Base-by-base conservation (phyloP, 371 early-diverging fungal species). In the Mucor saturninus region DNA sequence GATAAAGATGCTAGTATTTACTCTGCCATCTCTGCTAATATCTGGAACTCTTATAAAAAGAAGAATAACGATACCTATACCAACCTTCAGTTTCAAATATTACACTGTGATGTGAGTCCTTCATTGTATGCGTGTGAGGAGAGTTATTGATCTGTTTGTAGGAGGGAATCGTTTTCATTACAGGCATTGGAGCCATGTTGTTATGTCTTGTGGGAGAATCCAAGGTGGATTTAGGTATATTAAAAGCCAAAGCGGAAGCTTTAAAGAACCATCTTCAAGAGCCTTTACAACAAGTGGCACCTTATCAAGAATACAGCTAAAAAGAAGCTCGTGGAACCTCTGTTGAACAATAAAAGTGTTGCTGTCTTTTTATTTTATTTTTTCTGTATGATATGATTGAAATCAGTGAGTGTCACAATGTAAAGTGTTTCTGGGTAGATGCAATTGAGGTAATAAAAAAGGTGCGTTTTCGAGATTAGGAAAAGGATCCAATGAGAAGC, bases 41-140 rank as follows among this genome's bases (percentile, higher is more conserved):
- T 90, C n/a, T 93, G 93, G 91, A 83, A 83, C 37, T 88, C 88
- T 8, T 90, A 91, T 52, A 87, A 89, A 68, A 83, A 88, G 59
- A 85, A 84, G 15, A 55, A 64, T 26, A 52, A n/a, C 11, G 56
- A 59, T 8, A 45, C 43, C 32, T 64, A 69, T 61, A 67, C 80
- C 54, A 73, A 65, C 50, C 68, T 89, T 61, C 76, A 80, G 50
- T 80, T 76, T 46, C 74, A 91, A 56, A 75, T 91, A 39, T 61
- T 90, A 14, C 83, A 88, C 30, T 91, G 91, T 59, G 88, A 92
- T 76, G 89, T 88, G 71, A 65, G 67, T 21, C 10, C 1, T 43
- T 48, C 8, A 15, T 48, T 4, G 21, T 5, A 21, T 26, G 15
- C 42, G n/a, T 43, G 10, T 5, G 9, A 13, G 2, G 2, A 9